A percentile compares a stretch with the other conserved stretches of the same genome.
These are phyloP conservation scores for Asterophora lycoperdoides DNA, from an alignment of 768 basidiomycete genomes.

Conservation along the genomic window DNA sequence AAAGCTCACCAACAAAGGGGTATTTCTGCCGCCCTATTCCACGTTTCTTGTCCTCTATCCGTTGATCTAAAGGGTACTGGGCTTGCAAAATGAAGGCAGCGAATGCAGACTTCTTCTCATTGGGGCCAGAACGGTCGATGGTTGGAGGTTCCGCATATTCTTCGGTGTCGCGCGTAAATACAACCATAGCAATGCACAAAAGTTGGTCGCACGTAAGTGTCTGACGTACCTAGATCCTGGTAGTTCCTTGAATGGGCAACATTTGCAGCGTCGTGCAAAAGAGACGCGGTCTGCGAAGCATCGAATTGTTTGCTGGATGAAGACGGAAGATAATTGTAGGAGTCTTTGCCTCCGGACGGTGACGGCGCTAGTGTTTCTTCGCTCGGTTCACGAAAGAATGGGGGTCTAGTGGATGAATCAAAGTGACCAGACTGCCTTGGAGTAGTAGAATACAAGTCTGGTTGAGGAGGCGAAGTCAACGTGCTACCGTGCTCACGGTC, in stretches of 20 bases:
- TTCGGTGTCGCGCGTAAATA: slow-evolving; percentile 21
- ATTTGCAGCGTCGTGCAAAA: slow-evolving; percentile 46
- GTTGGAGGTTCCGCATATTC: slow-evolving; percentile 62
- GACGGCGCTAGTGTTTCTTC: slow-evolving; percentile 2
- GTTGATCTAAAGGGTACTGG: slow-evolving; percentile 66
- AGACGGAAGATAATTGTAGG: slow-evolving; percentile 2
- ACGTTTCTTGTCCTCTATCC: slow-evolving; percentile 83
- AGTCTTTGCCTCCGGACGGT: neutral
- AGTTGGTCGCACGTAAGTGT: neutral
- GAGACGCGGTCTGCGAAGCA: slow-evolving; percentile 32
- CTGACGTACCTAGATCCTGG: slow-evolving; percentile 50
- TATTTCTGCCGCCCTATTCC: slow-evolving; percentile 80
- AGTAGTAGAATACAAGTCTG: neutral
- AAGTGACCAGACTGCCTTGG: slow-evolving; percentile 2
- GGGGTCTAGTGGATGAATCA: slow-evolving; percentile 2
- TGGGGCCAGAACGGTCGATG: slow-evolving; percentile 20
- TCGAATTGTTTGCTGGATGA: slow-evolving; percentile 12
- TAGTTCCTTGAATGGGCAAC: slow-evolving; percentile 36
- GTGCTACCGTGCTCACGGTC: neutral
- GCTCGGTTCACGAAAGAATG: slow-evolving; percentile 10
- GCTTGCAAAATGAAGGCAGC: slow-evolving; percentile 40
- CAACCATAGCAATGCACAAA: neutral
- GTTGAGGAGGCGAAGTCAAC: neutral
- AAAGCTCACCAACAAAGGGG: slow-evolving; percentile 63
- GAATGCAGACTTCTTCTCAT: slow-evolving; percentile 41